Conservation (phyloP, 495 filamentous ascomycete species). For the Aspergillus indologenus region DNA sequence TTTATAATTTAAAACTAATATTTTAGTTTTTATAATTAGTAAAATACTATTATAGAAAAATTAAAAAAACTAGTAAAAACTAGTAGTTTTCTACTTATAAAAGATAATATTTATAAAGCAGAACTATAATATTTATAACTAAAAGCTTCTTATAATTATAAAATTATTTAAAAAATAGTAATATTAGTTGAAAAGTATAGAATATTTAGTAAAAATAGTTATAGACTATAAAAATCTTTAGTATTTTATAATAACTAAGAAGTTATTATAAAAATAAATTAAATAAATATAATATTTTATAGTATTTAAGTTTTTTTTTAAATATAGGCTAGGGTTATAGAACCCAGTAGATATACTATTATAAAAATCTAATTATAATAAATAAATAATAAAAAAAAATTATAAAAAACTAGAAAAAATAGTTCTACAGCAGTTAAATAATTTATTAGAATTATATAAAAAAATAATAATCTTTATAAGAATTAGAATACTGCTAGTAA, state of each 20-base stretch:
- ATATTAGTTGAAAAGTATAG: neutral
- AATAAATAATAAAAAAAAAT: neutral
- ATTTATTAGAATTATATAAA: neutral
- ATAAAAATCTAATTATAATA: conserved; percentile 1
- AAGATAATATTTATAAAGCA: neutral
- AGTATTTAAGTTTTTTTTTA: neutral
- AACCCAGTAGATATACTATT: neutral
- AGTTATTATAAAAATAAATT: neutral
- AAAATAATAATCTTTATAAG: neutral
- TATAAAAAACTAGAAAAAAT: neutral
- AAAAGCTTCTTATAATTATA: conserved; percentile 5
- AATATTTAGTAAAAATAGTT: neutral
- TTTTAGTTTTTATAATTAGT: neutral
- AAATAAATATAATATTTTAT: conserved; percentile 1
- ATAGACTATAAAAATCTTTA: conserved; percentile 3
- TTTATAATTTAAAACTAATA: neutral
- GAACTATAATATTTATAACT: conserved; percentile 1
- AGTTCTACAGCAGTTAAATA: neutral
- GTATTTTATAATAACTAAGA: conserved; percentile 2
- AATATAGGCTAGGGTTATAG: neutral
- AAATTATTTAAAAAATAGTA: neutral
- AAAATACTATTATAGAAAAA: conserved; percentile 2
- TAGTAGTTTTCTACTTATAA: conserved; percentile 1
- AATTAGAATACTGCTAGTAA: neutral
- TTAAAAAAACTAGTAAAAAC: neutral